Percentiles rank a stretch among this genome's conserved stretches.
These are phyloP conservation scores for Apiospora marii DNA, from an alignment of 2,329 filamentous ascomycete genomes.

Conservation along the genomic window DNA sequence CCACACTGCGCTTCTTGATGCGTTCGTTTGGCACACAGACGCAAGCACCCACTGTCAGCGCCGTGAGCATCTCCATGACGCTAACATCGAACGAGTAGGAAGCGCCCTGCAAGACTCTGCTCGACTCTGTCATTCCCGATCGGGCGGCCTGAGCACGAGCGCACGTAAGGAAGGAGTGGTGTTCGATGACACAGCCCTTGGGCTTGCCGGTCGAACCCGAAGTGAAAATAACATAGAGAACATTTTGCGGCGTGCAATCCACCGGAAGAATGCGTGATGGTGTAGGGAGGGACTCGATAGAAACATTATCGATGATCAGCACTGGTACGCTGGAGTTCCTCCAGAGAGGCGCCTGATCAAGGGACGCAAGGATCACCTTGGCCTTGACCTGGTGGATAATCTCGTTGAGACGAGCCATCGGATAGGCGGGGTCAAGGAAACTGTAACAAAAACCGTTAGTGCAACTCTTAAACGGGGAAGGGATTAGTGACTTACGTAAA, in stretches of 20 bases:
- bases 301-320: slow-evolving; percentile 17
- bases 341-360: slow-evolving; percentile 10
- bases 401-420: slow-evolving; percentile 10
- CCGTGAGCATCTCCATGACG: slow-evolving; percentile 59
- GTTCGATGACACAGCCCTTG: slow-evolving; percentile 23
- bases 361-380: slow-evolving; percentile 17
- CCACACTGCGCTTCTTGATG: slow-evolving; percentile 47
- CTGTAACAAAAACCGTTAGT: not conserved
- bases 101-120: slow-evolving; percentile 16
- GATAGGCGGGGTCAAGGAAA: slow-evolving; percentile 9
- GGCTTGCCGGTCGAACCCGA: slow-evolving; percentile 21
- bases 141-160: slow-evolving; percentile 2
- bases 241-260: not conserved
- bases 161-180: not conserved
- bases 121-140: slow-evolving; percentile 54
- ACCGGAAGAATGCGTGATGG: not conserved
- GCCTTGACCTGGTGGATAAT: slow-evolving; percentile 15
- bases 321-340: not conserved
- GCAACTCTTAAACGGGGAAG: not conserved
- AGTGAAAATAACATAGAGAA: slow-evolving; percentile 23
- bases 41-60: slow-evolving; percentile 63
- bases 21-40: slow-evolving; percentile 61
- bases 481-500: slow-evolving; percentile 7
- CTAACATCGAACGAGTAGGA: slow-evolving; percentile 60
- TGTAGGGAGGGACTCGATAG: slow-evolving; percentile 14